A percentile compares a stretch with the other conserved stretches of the same genome.
These are phyloP conservation scores for Trametes elegans DNA, from an alignment of 768 basidiomycete genomes.

Conservation along the genomic window DNA sequence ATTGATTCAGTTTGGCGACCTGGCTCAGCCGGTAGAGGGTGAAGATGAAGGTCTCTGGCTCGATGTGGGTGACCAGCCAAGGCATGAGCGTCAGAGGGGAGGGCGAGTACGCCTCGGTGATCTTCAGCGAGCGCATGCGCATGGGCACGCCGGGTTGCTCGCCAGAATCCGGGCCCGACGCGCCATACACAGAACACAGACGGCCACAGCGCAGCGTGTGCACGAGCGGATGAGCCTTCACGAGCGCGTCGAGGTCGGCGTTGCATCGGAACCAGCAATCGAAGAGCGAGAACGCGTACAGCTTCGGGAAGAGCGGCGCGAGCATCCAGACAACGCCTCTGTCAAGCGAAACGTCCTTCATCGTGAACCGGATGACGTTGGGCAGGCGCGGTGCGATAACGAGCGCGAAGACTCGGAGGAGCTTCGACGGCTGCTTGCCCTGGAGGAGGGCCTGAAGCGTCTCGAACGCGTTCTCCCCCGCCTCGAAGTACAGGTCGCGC, in stretches of 20 bases:
- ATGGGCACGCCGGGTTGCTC: neutral
- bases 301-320: neutral
- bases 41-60: conserved; percentile 9
- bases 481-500: conserved; percentile 16
- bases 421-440: neutral
- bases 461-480: neutral
- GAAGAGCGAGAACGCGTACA: conserved; percentile 12
- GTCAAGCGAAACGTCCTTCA: conserved; percentile 13
- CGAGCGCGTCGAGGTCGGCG: conserved; percentile 11
- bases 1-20: conserved; percentile 11
- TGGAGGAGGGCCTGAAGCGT: neutral
- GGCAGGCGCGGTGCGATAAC: neutral
- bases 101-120: conserved; percentile 16
- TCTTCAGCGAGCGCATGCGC: conserved; percentile 9
- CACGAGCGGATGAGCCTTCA: conserved; percentile 5
- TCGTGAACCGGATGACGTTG: neutral
- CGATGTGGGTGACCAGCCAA: conserved; percentile 8
- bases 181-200: conserved; percentile 10
- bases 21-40: conserved; percentile 17
- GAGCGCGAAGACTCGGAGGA: conserved; percentile 8
- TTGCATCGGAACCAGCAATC: conserved; percentile 19
- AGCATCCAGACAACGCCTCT: conserved; percentile 1
- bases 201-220: conserved; percentile 14
- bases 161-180: neutral
- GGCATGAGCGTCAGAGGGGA: conserved; percentile 16